Evolutionary conservation across 441 rosid species (phyloP).

Genomic region (Pelargonium australe): DNA sequence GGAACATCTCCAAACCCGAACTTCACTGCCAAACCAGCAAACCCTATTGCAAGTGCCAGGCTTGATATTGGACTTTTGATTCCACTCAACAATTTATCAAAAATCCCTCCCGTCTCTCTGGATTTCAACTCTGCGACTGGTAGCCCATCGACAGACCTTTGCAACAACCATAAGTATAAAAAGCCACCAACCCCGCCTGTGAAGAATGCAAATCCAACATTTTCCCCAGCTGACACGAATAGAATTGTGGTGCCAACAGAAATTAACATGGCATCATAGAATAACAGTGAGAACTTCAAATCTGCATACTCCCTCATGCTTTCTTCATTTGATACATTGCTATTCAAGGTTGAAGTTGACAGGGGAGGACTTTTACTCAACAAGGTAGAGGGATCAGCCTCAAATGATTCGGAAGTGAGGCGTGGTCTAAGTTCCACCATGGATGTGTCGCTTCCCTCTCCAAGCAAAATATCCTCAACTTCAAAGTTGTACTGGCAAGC

Average conservation of each 20-base stretch:
- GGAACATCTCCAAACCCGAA: constrained; percentile 32
- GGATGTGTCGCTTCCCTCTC: constrained; percentile 51
- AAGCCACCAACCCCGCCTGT: constrained; percentile 66
- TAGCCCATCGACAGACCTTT: constrained; percentile 65
- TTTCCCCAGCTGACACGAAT: constrained; percentile 38
- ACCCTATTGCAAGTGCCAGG: constrained; percentile 44
- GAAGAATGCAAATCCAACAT: constrained; percentile 56
- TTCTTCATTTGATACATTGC: constrained; percentile 41
- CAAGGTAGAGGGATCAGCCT: constrained; percentile 25
- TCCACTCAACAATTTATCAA: constrained; percentile 16
- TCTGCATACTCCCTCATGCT: constrained; percentile 79
- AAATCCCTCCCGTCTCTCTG: constrained; percentile 18
- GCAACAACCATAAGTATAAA: constrained; percentile 55
- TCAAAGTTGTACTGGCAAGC: constrained; percentile 52
- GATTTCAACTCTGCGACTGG: constrained; percentile 37
- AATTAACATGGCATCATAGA: constrained; percentile 58
- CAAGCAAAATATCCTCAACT: constrained; percentile 58
- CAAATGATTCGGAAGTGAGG: constrained; percentile 34
- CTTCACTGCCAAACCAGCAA: constrained; percentile 36
- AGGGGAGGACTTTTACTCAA: constrained; percentile 22
- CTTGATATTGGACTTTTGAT: constrained; percentile 41
- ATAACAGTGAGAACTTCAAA: constrained; percentile 65
- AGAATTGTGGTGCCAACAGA: constrained; percentile 37
- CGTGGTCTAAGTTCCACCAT: constrained; percentile 67
- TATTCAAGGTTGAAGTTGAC: constrained; percentile 23